Conservation (phyloP, 2,329 filamentous ascomycete species). For the Cryphonectria carpinicola region DNA sequence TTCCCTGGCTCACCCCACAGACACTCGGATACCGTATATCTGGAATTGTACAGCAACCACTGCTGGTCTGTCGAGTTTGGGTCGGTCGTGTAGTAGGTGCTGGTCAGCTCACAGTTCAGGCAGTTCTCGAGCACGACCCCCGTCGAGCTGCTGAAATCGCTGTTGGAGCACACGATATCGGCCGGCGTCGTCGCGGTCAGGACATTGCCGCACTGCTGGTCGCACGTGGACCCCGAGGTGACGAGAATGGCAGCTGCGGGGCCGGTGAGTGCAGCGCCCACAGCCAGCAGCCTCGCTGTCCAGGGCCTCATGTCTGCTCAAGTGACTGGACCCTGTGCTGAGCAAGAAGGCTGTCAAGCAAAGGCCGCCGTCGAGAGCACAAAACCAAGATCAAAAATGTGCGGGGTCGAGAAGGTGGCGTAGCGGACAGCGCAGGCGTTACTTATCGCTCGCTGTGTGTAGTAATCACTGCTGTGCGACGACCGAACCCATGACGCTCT, state of each 20-base stretch:
- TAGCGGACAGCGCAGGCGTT: constrained; percentile 3
- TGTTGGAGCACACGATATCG: constrained; percentile 54
- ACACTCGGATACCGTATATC: constrained; percentile 60
- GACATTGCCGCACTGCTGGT: constrained; percentile 57
- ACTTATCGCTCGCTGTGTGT: constrained; percentile 23
- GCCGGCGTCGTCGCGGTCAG: constrained; percentile 48
- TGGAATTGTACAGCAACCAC: constrained; percentile 61
- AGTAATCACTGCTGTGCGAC: constrained; percentile 21
- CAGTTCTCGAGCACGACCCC: constrained; percentile 58
- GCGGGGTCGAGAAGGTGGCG: constrained; percentile 22
- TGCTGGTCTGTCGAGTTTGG: constrained; percentile 56
- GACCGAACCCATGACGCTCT: constrained; percentile 18
- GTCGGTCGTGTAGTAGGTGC: constrained; percentile 45
- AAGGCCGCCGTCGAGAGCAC: background rate
- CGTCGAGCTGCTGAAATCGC: constrained; percentile 42
- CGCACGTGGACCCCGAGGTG: constrained; percentile 53
- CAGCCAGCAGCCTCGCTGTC: constrained; percentile 22
- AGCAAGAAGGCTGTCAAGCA: background rate
- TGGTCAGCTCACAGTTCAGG: constrained; percentile 55
- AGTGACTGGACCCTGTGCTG: background rate
- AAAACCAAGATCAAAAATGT: constrained; percentile 3
- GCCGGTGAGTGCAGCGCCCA: constrained; percentile 29
- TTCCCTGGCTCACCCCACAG: constrained; percentile 55
- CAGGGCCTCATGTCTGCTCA: constrained; percentile 26
- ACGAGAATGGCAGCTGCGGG: constrained; percentile 45